A percentile compares a stretch with the other conserved stretches of the same genome.
Evolutionary conservation across 495 filamentous ascomycete species (phyloP).

Genomic region (Chaetomium tenue): DNA sequence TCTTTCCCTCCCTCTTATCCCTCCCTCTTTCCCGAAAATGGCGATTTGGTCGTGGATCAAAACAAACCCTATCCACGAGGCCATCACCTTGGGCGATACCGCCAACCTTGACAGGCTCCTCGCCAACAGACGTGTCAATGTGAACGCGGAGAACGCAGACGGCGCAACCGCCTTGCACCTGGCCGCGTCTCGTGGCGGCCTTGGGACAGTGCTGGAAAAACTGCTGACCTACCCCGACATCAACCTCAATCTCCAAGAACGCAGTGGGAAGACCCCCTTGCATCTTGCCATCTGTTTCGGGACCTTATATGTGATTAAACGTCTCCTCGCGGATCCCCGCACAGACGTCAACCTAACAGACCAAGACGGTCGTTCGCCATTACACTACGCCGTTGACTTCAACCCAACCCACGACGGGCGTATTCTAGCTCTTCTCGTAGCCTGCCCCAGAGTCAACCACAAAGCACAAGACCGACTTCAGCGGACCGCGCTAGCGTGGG

Average conservation of each 20-base stretch:
- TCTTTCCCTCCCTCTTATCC: too few species aligned
- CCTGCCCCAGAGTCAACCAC: neutral
- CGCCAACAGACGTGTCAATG: neutral
- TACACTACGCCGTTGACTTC: neutral
- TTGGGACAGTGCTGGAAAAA: neutral
- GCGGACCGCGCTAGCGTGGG: neutral
- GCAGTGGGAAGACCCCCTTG: neutral
- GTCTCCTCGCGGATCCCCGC: neutral
- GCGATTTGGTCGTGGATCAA: neutral
- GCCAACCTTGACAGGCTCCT: neutral
- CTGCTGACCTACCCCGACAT: slow-evolving; percentile 2
- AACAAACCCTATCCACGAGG: neutral
- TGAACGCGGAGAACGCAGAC: neutral
- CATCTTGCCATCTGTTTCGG: neutral
- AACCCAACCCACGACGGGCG: neutral
- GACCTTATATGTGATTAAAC: too few species aligned
- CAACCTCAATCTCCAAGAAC: neutral
- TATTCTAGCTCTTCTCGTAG: neutral
- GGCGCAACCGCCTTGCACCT: neutral
- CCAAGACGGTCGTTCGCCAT: neutral
- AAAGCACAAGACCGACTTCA: neutral
- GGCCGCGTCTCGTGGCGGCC: neutral
- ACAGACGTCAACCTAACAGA: neutral
- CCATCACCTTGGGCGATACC: neutral
- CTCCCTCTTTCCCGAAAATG: neutral